Percentiles rank a stretch among this genome's conserved stretches.
Evolutionary conservation across 345 rosid species (phyloP).

Genomic region (Viola odorata): DNA sequence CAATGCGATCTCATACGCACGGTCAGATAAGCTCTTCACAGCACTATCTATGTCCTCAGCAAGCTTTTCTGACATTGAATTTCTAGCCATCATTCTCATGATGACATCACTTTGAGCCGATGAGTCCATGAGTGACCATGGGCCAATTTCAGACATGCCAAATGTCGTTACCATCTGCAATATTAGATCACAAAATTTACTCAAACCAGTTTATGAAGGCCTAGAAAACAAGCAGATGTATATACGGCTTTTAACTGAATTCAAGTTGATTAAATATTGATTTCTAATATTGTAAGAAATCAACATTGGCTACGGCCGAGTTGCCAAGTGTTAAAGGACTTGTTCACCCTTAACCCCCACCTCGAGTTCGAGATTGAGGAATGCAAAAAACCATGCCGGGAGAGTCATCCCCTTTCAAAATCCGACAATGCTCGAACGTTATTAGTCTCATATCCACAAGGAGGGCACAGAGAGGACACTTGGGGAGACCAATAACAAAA

Average conservation of each 20-base stretch:
- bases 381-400: no score
- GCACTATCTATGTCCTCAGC: conserved; percentile 90
- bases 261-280: not conserved
- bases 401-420: no score
- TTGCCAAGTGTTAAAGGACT: not conserved
- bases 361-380: no score
- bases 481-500: no score
- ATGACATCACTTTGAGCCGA: conserved; percentile 82
- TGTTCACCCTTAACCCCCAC: no score
- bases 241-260: conserved; percentile 10
- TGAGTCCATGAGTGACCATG: conserved; percentile 94
- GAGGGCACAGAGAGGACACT: no score
- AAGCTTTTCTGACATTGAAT: conserved; percentile 96
- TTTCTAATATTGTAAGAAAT: no score
- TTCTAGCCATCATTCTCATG: conserved; percentile 99
- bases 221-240: no score
- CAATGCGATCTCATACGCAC: conserved; percentile 76
- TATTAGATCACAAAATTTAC: not conserved
- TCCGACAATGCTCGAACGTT: no score
- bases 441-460: no score
- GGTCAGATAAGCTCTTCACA: conserved; percentile 70
- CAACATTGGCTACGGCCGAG: no score
- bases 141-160: conserved; percentile 97
- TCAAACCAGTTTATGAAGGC: not conserved
- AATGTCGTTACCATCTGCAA: conserved; percentile 94